Conservation (phyloP, 2,329 filamentous ascomycete species). For the Peltaster fructicola region DNA sequence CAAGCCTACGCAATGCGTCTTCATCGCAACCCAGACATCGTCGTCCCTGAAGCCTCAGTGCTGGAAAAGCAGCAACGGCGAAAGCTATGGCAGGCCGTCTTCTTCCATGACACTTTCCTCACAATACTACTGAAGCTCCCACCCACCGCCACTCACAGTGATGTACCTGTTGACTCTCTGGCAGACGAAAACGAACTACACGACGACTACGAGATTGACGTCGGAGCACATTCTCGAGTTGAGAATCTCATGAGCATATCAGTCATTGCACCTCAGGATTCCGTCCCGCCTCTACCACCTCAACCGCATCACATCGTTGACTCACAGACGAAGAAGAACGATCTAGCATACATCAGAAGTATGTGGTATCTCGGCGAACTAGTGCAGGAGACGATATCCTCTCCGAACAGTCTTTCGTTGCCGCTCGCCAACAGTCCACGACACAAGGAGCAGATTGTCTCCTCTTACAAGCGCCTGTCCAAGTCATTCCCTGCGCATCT, state of each 20-base stretch:
- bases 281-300: conserved; percentile 14
- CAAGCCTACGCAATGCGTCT: conserved; percentile 70
- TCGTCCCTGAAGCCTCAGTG: conserved; percentile 43
- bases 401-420: conserved; percentile 53
- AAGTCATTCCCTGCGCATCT: conserved; percentile 55
- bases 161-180: conserved; percentile 59
- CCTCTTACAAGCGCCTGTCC: conserved; percentile 53
- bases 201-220: conserved; percentile 43
- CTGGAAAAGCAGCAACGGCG: conserved; percentile 64
- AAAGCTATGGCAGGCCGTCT: conserved; percentile 67
- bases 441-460: conserved; percentile 52
- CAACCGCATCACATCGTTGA: conserved; percentile 19
- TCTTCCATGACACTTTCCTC: conserved; percentile 66
- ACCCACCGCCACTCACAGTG: conserved; percentile 61
- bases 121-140: conserved; percentile 63
- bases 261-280: conserved; percentile 25
- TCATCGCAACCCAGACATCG: conserved; percentile 61
- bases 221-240: conserved; percentile 22
- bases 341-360: conserved; percentile 45
- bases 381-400: conserved; percentile 60
- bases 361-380: conserved; percentile 67
- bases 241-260: conserved; percentile 35
- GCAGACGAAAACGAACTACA: conserved; percentile 41
- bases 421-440: conserved; percentile 51
- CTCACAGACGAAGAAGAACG: conserved; percentile 14